These are phyloP conservation scores for Litchi chinensis DNA, from an alignment of 345 rosid species.

Conservation along the genomic window DNA sequence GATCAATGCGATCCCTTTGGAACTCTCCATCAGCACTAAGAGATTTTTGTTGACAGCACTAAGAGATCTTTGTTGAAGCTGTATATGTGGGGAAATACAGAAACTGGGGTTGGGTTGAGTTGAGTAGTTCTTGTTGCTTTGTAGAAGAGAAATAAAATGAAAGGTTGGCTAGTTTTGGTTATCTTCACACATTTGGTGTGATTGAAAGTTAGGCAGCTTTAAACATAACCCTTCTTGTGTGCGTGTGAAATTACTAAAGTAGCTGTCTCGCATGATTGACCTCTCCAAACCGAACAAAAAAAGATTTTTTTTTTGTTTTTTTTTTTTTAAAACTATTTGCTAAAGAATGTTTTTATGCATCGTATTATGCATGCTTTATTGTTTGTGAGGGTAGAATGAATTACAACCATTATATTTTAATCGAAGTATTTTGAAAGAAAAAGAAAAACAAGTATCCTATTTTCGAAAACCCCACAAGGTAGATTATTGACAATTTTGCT, in stretches of 20 bases:
- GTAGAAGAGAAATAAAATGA: conserved; percentile 14
- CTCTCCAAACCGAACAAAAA: neutral
- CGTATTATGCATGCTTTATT: too few species aligned
- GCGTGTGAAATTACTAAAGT: conserved; percentile 26
- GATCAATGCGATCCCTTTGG: conserved; percentile 90
- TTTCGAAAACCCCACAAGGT: too few species aligned
- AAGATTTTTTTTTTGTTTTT: too few species aligned
- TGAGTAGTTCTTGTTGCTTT: conserved; percentile 1
- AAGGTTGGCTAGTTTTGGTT: neutral
- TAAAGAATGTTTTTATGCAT: too few species aligned
- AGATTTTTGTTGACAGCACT: conserved; percentile 35
- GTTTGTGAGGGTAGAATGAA: too few species aligned
- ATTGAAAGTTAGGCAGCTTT: conserved; percentile 18
- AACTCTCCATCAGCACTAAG: conserved; percentile 56
- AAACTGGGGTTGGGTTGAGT: neutral
- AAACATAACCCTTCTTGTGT: neutral
- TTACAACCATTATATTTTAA: too few species aligned
- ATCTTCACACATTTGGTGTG: conserved; percentile 25
- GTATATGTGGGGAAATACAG: neutral
- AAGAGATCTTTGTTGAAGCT: conserved; percentile 11
- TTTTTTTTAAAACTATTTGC: too few species aligned
- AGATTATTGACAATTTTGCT: too few species aligned
- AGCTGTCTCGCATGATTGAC: neutral
- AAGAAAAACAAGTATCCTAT: too few species aligned
- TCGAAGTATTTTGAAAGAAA: too few species aligned